phyloP scores from a whole-genome alignment of 2,329 filamentous ascomycete genomes.

The Sporothrix brunneoviolacea region DNA sequence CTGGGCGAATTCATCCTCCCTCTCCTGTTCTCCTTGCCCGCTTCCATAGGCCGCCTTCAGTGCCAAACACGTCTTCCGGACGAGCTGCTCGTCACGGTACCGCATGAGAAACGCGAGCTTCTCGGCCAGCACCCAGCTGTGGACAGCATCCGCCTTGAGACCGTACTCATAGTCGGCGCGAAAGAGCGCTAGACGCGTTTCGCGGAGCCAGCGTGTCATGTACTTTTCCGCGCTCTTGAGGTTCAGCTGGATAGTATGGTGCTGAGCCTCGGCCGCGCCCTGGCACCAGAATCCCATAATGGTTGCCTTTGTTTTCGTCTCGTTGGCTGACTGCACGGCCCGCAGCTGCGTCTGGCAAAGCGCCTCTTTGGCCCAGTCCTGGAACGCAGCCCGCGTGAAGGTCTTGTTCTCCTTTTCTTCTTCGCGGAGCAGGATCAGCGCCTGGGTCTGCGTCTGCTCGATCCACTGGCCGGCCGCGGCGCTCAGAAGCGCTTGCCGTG shows the following conservation, averaged over 20 bases:
- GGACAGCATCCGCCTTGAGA: slow-evolving; percentile 19
- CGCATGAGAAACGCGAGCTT: slow-evolving; percentile 22
- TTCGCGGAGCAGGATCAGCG: slow-evolving; percentile 5
- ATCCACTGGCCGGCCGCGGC: slow-evolving; percentile 14
- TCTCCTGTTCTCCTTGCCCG: not conserved
- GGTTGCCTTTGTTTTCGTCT: not conserved
- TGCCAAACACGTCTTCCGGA: not conserved
- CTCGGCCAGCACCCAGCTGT: slow-evolving; percentile 24
- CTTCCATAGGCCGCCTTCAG: not conserved
- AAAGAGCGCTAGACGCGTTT: slow-evolving; percentile 22
- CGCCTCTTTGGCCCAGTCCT: slow-evolving; percentile 15
- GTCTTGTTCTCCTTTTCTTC: slow-evolving; percentile 14
- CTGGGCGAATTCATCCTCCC: not conserved
- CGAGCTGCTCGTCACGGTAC: slow-evolving; percentile 19
- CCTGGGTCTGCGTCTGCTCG: slow-evolving; percentile 7
- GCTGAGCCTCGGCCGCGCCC: not conserved
- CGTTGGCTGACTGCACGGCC: not conserved
- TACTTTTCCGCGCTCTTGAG: slow-evolving; percentile 17
- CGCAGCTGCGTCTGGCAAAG: slow-evolving; percentile 11
- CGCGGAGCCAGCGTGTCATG: slow-evolving; percentile 23
- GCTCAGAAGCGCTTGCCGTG: slow-evolving; percentile 18
- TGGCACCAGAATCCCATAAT: slow-evolving; percentile 2
- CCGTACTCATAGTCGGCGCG: slow-evolving; percentile 14
- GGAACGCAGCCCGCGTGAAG: slow-evolving; percentile 3
- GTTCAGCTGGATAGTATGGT: slow-evolving; percentile 6